phyloP scores from a whole-genome alignment of 2,329 filamentous ascomycete species.

The Pseudogymnoascus sp. region DNA sequence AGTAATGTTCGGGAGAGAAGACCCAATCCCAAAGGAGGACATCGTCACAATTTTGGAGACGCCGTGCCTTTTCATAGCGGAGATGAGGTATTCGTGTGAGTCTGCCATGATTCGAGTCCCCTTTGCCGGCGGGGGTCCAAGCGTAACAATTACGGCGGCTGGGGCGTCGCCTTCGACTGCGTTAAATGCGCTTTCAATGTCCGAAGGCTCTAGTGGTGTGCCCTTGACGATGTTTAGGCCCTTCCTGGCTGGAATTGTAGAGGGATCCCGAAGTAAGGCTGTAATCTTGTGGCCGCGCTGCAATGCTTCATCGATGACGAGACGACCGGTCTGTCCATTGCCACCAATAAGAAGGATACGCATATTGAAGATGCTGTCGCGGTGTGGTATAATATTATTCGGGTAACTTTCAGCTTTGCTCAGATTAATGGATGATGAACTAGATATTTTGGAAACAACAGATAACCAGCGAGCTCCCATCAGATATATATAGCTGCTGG shows the following conservation, averaged over 20 bases:
- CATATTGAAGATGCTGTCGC: slow-evolving; percentile 11
- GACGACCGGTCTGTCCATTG: slow-evolving; percentile 39
- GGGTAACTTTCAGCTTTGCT: not conserved
- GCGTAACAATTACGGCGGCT: slow-evolving; percentile 35
- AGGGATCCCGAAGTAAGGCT: slow-evolving; percentile 37
- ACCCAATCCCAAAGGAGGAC: slow-evolving; percentile 42
- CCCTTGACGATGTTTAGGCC: slow-evolving; percentile 36
- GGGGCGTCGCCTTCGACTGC: slow-evolving; percentile 40
- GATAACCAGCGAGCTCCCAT: not conserved
- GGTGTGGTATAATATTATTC: not conserved
- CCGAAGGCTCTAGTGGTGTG: slow-evolving; percentile 30
- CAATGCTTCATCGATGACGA: slow-evolving; percentile 34
- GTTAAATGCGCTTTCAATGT: slow-evolving; percentile 37
- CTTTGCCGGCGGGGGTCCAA: slow-evolving; percentile 29
- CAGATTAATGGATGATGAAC: not conserved
- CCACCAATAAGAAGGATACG: slow-evolving; percentile 37
- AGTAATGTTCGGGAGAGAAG: slow-evolving; percentile 37
- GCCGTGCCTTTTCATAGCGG: slow-evolving; percentile 30
- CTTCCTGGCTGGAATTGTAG: slow-evolving; percentile 25
- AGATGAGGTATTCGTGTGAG: slow-evolving; percentile 32
- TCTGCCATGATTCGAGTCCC: slow-evolving; percentile 38
- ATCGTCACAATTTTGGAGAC: slow-evolving; percentile 41
- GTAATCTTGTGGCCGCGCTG: slow-evolving; percentile 35
- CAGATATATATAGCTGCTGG: not conserved
- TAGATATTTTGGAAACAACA: not conserved